These are phyloP conservation scores for Mortierella sp. DNA, from an alignment of 371 early-diverging fungal species.

Conservation along the genomic window DNA sequence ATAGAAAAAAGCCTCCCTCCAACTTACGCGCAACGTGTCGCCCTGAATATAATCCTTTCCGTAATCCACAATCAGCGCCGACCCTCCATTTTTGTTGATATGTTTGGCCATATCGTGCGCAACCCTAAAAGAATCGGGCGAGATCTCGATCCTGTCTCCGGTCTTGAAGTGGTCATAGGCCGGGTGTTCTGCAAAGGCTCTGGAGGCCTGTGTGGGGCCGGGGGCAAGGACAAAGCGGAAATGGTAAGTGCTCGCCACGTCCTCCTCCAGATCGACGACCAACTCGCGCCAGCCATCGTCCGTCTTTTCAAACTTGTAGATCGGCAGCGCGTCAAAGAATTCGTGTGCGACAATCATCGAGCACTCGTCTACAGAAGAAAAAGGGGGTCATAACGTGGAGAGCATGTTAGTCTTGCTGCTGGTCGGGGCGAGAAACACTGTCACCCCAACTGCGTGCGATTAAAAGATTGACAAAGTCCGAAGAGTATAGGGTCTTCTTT, in stretches of 20 bases:
- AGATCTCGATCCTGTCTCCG: conserved; percentile 88
- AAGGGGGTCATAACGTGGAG: neutral
- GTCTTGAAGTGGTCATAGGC: conserved; percentile 61
- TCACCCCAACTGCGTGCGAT: no score
- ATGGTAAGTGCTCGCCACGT: conserved; percentile 70
- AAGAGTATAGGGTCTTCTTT: conserved; percentile 22
- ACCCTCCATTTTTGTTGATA: conserved; percentile 74
- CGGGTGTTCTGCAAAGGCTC: conserved; percentile 65
- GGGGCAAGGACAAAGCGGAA: conserved; percentile 86
- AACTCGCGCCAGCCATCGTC: conserved; percentile 91
- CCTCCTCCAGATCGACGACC: conserved; percentile 87
- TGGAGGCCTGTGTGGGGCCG: conserved; percentile 74
- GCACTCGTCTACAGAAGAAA: conserved; percentile 60
- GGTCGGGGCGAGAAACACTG: no score
- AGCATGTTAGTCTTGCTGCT: neutral
- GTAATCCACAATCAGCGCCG: conserved; percentile 92
- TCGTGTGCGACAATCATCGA: conserved; percentile 90
- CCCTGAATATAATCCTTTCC: conserved; percentile 85
- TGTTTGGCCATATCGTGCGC: conserved; percentile 75
- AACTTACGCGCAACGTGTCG: conserved; percentile 84
- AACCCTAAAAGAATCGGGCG: conserved; percentile 82
- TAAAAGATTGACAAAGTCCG: no score
- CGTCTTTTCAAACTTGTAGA: conserved; percentile 87
- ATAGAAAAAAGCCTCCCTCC: neutral
- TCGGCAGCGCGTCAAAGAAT: conserved; percentile 97